These are phyloP conservation scores for Crucihimalaya himalaica DNA, from an alignment of 345 rosid genomes.

Conservation along the genomic window DNA sequence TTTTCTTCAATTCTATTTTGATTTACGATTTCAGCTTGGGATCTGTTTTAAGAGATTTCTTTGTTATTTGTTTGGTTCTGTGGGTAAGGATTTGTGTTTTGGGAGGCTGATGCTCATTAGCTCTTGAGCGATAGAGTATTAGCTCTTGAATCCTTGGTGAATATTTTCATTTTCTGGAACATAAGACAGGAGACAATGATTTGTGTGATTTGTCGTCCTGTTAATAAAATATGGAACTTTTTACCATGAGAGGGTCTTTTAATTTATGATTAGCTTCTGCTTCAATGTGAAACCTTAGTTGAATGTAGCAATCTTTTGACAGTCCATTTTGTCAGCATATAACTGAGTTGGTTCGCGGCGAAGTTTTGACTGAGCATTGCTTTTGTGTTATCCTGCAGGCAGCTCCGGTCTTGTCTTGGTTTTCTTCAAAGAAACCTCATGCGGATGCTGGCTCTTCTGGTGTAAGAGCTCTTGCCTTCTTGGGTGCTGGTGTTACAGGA, in stretches of 20 bases:
- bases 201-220: not conserved
- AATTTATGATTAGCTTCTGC: conserved; percentile 1
- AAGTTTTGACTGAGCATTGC: conserved; percentile 21
- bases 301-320: not conserved
- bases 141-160: not conserved
- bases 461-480: conserved; percentile 59
- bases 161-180: not conserved
- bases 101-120: not conserved
- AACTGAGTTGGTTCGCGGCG: not conserved
- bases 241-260: not conserved
- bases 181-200: not conserved
- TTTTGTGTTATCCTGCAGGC: conserved; percentile 49
- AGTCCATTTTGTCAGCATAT: not conserved
- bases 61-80: not conserved
- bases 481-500: conserved; percentile 94
- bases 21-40: conserved; percentile 19
- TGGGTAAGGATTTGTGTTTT: conserved; percentile 2
- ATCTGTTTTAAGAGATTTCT: conserved; percentile 19
- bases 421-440: conserved; percentile 68
- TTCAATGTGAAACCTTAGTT: not conserved
- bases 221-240: not conserved
- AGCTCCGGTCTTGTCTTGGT: conserved; percentile 53
- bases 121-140: not conserved
- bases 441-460: conserved; percentile 64
- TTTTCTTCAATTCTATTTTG: not conserved